phyloP scores from a whole-genome alignment of 1,139 yeast species.

The Diutina mesorugosa region DNA sequence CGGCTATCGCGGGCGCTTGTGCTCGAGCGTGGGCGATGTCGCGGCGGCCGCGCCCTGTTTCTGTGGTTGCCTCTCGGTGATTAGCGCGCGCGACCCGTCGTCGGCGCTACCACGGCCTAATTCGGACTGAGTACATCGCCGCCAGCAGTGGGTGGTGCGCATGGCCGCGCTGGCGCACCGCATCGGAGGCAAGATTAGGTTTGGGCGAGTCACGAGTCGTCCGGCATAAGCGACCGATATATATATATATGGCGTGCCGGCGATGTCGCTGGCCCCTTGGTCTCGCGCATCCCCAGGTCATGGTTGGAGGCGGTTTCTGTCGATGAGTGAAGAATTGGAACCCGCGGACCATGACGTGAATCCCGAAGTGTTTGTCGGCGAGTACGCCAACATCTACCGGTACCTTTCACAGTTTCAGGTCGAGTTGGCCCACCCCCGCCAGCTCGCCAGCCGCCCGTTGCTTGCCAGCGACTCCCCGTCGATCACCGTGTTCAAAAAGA shows the following conservation, averaged over 20 bases:
- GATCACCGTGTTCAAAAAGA: conserved; percentile 1
- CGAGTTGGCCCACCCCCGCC: background rate
- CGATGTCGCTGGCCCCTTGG: background rate
- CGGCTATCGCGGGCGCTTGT: background rate
- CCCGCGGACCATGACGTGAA: conserved; percentile 1
- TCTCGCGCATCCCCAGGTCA: background rate
- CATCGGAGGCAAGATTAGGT: background rate
- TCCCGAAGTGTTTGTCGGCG: conserved; percentile 2
- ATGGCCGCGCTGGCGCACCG: background rate
- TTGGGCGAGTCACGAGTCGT: background rate
- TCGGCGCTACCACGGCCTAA: background rate
- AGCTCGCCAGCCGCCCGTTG: background rate
- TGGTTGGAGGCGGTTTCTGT: background rate
- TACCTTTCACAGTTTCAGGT: background rate
- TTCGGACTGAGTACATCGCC: background rate
- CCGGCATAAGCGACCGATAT: background rate
- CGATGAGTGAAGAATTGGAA: background rate
- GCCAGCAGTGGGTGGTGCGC: background rate
- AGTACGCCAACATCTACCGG: conserved; percentile 2
- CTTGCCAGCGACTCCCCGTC: background rate
- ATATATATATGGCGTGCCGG: background rate
- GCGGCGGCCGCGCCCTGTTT: background rate
- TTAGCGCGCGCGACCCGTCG: background rate
- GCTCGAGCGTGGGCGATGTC: background rate
- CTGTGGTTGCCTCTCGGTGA: background rate